A percentile compares a stretch with the other conserved stretches of the same genome.
These are phyloP conservation scores for Microbotryum silenes-acaulis DNA, from an alignment of 1,284 basidiomycete species.

Conservation along the genomic window DNA sequence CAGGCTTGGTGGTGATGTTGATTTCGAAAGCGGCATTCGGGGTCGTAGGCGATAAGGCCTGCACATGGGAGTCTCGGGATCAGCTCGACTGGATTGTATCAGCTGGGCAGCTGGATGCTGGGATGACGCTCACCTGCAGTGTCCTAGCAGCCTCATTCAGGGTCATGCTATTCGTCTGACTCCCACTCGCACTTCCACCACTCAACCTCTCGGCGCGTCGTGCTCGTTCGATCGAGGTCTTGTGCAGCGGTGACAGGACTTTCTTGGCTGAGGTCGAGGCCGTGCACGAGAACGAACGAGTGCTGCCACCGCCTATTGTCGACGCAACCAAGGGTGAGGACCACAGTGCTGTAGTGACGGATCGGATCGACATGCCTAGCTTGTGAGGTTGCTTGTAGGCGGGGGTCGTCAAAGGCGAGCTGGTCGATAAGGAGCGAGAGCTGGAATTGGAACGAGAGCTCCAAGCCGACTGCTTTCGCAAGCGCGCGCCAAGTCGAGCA, in stretches of 20 bases:
- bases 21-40: conserved; percentile 61
- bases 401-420: too few relatives aligned
- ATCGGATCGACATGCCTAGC: too few relatives aligned
- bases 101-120: neutral
- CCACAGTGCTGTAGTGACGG: too few relatives aligned
- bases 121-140: conserved; percentile 20
- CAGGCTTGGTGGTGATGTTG: conserved; percentile 64
- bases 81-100: neutral
- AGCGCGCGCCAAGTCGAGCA: too few relatives aligned
- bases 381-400: too few relatives aligned
- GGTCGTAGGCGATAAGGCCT: conserved; percentile 25
- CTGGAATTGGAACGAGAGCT: too few relatives aligned
- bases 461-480: too few relatives aligned
- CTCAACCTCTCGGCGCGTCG: neutral
- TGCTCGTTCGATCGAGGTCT: conserved; percentile 21
- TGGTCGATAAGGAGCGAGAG: too few relatives aligned
- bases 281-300: neutral
- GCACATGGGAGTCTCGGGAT: neutral
- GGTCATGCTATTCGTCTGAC: conserved; percentile 6
- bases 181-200: conserved; percentile 3
- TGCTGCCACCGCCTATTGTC: too few relatives aligned
- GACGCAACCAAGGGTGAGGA: too few relatives aligned
- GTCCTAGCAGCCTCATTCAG: conserved; percentile 27
- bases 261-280: conserved; percentile 9
- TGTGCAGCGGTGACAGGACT: conserved; percentile 27